These are phyloP conservation scores for Aureobasidium sp. DNA, from an alignment of 2,329 filamentous ascomycete genomes.

Conservation along the genomic window DNA sequence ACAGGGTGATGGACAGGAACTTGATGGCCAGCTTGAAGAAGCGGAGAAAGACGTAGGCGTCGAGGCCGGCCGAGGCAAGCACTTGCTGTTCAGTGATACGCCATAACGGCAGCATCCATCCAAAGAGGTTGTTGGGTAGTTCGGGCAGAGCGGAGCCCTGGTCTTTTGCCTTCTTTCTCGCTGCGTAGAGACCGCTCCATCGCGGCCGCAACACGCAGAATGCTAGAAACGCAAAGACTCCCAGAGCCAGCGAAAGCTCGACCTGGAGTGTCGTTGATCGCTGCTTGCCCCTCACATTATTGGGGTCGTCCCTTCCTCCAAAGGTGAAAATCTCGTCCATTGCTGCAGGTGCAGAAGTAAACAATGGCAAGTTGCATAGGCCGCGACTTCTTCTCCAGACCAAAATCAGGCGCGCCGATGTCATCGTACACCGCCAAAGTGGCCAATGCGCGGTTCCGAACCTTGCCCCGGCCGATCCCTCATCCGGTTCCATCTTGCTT, in stretches of 20 bases:
- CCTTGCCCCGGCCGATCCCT: no score
- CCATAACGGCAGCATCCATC: constrained; percentile 86
- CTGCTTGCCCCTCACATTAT: background rate
- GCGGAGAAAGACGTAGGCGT: constrained; percentile 89
- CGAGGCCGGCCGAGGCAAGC: constrained; percentile 79
- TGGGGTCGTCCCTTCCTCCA: constrained; percentile 18
- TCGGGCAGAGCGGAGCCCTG: constrained; percentile 62
- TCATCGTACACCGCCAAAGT: constrained; percentile 8
- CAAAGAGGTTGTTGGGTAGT: constrained; percentile 77
- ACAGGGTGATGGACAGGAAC: constrained; percentile 69
- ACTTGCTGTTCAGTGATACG: constrained; percentile 83
- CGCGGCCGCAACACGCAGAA: constrained; percentile 83
- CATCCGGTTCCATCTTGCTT: background rate
- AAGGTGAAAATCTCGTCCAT: constrained; percentile 20
- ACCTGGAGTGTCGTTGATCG: constrained; percentile 51
- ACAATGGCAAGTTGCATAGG: background rate
- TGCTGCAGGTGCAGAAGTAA: constrained; percentile 3
- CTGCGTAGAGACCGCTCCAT: constrained; percentile 88
- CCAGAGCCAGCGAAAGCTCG: constrained; percentile 63
- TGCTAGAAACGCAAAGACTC: constrained; percentile 61
- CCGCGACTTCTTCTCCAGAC: background rate
- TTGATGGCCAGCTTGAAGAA: constrained; percentile 96
- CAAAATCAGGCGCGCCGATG: constrained; percentile 5
- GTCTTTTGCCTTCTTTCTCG: constrained; percentile 69
- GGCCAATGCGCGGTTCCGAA: background rate